Evolutionary conservation across 177 flowering plant species (phyloP).

Genomic region (Vitis hybrid): DNA sequence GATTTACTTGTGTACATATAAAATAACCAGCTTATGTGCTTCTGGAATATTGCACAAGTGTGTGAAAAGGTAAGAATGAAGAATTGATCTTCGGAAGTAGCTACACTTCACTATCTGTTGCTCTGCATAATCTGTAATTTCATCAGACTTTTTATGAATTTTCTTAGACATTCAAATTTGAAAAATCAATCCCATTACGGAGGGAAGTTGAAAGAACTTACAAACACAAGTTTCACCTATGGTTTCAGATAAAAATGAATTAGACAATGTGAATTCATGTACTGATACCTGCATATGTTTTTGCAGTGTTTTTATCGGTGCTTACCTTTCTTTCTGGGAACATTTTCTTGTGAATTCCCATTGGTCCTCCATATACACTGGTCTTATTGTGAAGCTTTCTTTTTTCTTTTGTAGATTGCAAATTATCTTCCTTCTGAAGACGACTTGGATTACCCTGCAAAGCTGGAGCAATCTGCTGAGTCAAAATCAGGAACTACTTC

Average conservation of each 20-base stretch:
- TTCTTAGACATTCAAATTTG: neutral
- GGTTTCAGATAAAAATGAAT: neutral
- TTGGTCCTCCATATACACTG: neutral
- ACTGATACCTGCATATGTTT: neutral
- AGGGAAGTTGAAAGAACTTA: neutral
- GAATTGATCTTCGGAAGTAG: neutral
- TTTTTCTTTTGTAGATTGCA: slow-evolving; percentile 63
- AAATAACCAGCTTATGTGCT: neutral
- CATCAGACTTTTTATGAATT: neutral
- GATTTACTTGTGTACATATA: neutral
- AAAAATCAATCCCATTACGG: neutral
- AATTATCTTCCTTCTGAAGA: slow-evolving; percentile 82
- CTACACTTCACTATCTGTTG: neutral
- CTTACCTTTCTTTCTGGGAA: neutral
- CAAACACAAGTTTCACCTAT: neutral
- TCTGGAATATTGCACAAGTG: neutral
- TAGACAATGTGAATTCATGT: neutral
- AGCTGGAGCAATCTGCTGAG: slow-evolving; percentile 67
- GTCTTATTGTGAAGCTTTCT: neutral
- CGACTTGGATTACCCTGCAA: slow-evolving; percentile 88
- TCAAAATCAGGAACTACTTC: slow-evolving; percentile 43
- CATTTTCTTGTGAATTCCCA: neutral
- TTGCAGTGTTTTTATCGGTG: neutral
- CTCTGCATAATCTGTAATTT: neutral
- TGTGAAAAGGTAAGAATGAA: neutral